Percentiles rank a stretch among this genome's conserved stretches.
Conservation (phyloP, 805 yeast genomes). For the Dipodascus geniculatus region DNA sequence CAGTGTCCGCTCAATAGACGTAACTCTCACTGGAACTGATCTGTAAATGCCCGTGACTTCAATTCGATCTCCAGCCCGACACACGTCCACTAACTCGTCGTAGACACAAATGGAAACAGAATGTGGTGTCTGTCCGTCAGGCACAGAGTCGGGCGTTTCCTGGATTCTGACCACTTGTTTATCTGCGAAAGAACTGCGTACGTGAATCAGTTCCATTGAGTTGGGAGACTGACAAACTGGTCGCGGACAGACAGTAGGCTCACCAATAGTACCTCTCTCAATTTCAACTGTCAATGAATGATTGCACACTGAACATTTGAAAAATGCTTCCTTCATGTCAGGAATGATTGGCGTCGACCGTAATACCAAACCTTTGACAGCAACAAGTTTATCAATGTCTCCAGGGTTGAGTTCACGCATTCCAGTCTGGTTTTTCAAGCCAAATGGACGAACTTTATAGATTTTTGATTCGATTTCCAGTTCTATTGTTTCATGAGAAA, state of each 20-base stretch:
- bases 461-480: constrained; percentile 65
- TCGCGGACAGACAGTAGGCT: constrained; percentile 90
- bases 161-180: constrained; percentile 90
- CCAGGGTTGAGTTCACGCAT: constrained; percentile 90
- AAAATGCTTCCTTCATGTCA: constrained; percentile 95
- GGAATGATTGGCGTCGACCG: constrained; percentile 89
- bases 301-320: constrained; percentile 89
- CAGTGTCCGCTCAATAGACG: constrained; percentile 71
- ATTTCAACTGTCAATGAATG: constrained; percentile 87
- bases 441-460: constrained; percentile 84
- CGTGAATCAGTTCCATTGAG: constrained; percentile 85
- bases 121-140: constrained; percentile 98
- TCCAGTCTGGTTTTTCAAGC: constrained; percentile 57
- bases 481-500: constrained; percentile 16
- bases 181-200: constrained; percentile 86
- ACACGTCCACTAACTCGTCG: constrained; percentile 88
- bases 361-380: constrained; percentile 81
- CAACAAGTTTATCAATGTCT: constrained; percentile 86
- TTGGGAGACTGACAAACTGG: constrained; percentile 68
- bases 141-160: constrained; percentile 92
- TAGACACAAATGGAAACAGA: constrained; percentile 87
- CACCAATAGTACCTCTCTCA: constrained; percentile 88
- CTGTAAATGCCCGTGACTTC: constrained; percentile 94
- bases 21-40: constrained; percentile 82
- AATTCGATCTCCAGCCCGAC: constrained; percentile 93